Evolutionary conservation across 352 stramenopile species (phyloP).

Genomic region (Phytophthora pini): DNA sequence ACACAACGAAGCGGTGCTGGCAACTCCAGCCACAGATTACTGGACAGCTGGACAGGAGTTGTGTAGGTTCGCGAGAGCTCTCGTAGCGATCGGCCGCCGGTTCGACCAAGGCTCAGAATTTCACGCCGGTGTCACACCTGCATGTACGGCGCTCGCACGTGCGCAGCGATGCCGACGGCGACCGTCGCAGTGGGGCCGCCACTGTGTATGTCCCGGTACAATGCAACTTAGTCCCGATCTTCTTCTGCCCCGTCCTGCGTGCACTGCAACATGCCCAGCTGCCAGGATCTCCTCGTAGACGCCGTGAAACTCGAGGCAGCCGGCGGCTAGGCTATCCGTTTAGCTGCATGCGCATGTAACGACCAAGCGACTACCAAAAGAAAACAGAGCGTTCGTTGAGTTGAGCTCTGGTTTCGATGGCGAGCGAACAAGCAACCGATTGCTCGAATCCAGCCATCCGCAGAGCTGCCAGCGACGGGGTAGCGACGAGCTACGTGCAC

Average conservation of each 20-base stretch:
- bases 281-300: conserved; percentile 16
- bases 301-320: conserved; percentile 22
- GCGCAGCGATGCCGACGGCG: conserved; percentile 3
- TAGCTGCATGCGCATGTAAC: conserved; percentile 22
- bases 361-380: conserved; percentile 45
- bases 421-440: conserved; percentile 20
- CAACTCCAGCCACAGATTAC: conserved; percentile 24
- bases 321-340: conserved; percentile 19
- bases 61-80: conserved; percentile 42
- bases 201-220: no score
- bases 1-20: conserved; percentile 34
- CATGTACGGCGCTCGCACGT: conserved; percentile 4
- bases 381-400: conserved; percentile 10
- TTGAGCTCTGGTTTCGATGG: conserved; percentile 21
- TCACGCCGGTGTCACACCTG: conserved; percentile 1
- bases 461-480: conserved; percentile 11
- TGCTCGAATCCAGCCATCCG: conserved; percentile 29
- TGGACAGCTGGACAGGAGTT: conserved; percentile 24
- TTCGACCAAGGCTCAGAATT: conserved; percentile 5
- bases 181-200: background rate
- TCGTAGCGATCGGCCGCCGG: conserved; percentile 19
- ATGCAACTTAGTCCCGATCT: conserved; percentile 14
- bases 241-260: conserved; percentile 9
- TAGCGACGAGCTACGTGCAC: conserved; percentile 10
- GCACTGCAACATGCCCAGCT: conserved; percentile 17